These are phyloP conservation scores for Clathrospora elynae DNA, from an alignment of 2,329 filamentous ascomycete genomes.

Conservation along the genomic window DNA sequence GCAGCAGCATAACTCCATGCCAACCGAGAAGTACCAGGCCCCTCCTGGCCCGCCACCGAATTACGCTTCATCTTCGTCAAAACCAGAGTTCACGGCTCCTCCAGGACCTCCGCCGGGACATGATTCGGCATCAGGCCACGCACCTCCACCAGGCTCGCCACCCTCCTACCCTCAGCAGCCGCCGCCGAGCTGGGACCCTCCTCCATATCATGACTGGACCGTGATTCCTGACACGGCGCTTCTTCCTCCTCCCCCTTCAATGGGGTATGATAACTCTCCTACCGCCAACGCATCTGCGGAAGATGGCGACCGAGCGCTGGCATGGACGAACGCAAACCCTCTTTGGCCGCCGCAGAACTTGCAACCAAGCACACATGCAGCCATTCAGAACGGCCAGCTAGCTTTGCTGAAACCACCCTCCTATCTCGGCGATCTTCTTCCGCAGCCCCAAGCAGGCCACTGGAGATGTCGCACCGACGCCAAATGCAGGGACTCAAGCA, in stretches of 20 bases:
- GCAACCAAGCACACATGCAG: constrained; percentile 54
- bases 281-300: constrained; percentile 70
- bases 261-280: constrained; percentile 68
- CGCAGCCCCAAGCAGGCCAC: constrained; percentile 53
- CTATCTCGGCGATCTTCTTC: constrained; percentile 47
- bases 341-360: constrained; percentile 61
- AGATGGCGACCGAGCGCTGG: constrained; percentile 67
- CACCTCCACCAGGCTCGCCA: constrained; percentile 38
- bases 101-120: constrained; percentile 27
- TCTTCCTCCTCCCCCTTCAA: constrained; percentile 72
- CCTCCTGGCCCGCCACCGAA: constrained; percentile 41
- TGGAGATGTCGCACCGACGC: constrained; percentile 53
- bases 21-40: constrained; percentile 36
- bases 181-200: constrained; percentile 51
- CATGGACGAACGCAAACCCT: constrained; percentile 68
- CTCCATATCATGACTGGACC: constrained; percentile 72
- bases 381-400: constrained; percentile 60
- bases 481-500: constrained; percentile 61
- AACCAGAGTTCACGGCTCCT: constrained; percentile 29
- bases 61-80: constrained; percentile 13
- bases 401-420: constrained; percentile 40
- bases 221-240: constrained; percentile 74
- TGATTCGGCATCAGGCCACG: constrained; percentile 28
- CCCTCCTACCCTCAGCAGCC: constrained; percentile 39
- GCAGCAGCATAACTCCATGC: constrained; percentile 21